Evolutionary conservation across 2,329 filamentous ascomycete genomes (phyloP), one percentile per base, ranked within the genome.

Genomic region (Microdochium paspali): DNA sequence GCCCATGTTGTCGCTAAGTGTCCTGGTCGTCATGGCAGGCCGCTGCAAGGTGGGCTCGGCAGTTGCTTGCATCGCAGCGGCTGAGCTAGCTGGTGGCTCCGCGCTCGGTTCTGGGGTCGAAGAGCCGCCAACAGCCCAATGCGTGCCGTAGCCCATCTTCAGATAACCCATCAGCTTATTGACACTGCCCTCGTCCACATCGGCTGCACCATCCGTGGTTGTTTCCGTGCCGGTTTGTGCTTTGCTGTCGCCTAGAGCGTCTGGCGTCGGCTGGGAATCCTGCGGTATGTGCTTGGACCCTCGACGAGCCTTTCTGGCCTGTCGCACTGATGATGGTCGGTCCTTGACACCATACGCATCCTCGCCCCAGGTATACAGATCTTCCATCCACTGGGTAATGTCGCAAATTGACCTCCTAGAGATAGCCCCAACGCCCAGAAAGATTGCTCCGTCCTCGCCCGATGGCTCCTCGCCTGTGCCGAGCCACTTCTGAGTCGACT

Each of bases 301-400:
- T 15, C 42, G 42, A 4, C 42, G 23, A 7, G 21, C 61, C 58
- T 63, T 76, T 53, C 61, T 66, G 39, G 68, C 65, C 44, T 74
- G 72, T 26, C 85, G 77, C 50, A 76, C 74, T 1, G 86, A 84
- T 2, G 77, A 79, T 13, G 89, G 86, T 54, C 88, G 90, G 30
- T 94, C 85, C 46, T 79, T 78, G 6, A 96, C 79, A 3, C 90
- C 91, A 61, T 95, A 97, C 2, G 91, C 83, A 58, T 86, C 77
- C 46, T 87, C 82, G 2, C 90, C 91, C 72, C 89, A 88, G 25
- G 75, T 82, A 63, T 93, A 95, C 2, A 96, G 74, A 58, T 87
- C 85, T 63, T 94, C 87, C 74, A 93, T 84, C 91, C 91, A 97
- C 47, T 85, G 79, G 1, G 85, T 84, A 24, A 96, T 62, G 56